A percentile compares a stretch with the other conserved stretches of the same genome.
These are phyloP conservation scores for Globisporangium lucens DNA, from an alignment of 352 stramenopile species.

Conservation along the genomic window DNA sequence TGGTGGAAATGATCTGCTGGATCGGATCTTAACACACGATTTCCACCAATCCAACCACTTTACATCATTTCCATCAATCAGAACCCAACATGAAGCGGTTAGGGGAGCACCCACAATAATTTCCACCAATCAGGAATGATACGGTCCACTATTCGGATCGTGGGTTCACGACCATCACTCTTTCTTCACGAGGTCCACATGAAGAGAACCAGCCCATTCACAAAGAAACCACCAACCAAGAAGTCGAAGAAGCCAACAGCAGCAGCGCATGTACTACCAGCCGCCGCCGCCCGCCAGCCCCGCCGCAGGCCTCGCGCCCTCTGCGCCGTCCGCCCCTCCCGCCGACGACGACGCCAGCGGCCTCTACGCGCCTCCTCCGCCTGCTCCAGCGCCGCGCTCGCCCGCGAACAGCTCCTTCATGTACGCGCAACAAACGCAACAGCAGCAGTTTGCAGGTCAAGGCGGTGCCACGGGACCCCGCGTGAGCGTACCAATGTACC, in stretches of 20 bases:
- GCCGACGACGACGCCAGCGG: conserved; percentile 23
- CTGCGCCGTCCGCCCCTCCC: conserved; percentile 30
- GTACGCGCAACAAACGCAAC: conserved; percentile 1
- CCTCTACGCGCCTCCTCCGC: conserved; percentile 22
- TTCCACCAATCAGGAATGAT: neutral
- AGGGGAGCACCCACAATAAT: neutral
- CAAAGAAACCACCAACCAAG: neutral
- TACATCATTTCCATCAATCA: neutral
- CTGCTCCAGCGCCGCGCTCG: neutral
- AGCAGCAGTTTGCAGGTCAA: neutral
- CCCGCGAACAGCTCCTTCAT: conserved; percentile 26
- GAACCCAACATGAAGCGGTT: neutral
- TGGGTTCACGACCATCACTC: conserved; percentile 1
- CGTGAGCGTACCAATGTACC: conserved; percentile 13
- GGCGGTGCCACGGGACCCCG: conserved; percentile 6
- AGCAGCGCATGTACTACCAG: conserved; percentile 10
- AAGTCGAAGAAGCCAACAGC: neutral
- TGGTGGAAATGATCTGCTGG: no score
- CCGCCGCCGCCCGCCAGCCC: conserved; percentile 6
- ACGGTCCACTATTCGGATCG: neutral
- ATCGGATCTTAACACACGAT: neutral
- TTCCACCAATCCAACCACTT: neutral
- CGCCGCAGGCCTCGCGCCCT: conserved; percentile 11
- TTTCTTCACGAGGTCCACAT: neutral
- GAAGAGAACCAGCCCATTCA: neutral